Evolutionary conservation across 2,329 filamentous ascomycete species (phyloP).

Genomic region (Hirsutella thompsonii): DNA sequence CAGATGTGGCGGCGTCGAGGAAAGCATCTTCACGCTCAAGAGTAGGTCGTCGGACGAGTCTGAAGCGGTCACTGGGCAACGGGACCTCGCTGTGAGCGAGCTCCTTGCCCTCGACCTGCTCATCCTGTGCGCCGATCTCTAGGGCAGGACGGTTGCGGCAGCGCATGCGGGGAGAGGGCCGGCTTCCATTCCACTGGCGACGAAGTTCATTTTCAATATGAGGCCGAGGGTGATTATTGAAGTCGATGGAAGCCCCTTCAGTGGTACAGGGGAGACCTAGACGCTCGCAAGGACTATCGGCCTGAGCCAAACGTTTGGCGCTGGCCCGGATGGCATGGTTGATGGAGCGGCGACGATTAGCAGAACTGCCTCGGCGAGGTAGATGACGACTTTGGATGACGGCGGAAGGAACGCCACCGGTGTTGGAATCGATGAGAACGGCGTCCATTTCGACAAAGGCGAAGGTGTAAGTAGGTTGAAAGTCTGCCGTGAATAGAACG

Average conservation of each 20-base stretch:
- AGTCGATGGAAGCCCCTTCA: not conserved
- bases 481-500: too few relatives aligned
- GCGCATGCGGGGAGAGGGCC: conserved; percentile 2
- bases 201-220: conserved; percentile 6
- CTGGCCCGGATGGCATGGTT: conserved; percentile 18
- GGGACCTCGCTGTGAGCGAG: conserved; percentile 21
- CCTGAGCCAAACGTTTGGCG: conserved; percentile 16
- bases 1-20: conserved; percentile 24
- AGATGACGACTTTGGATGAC: conserved; percentile 2
- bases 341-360: conserved; percentile 9
- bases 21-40: conserved; percentile 35
- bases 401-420: not conserved
- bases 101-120: conserved; percentile 18
- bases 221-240: not conserved
- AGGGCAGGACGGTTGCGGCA: not conserved
- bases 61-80: conserved; percentile 22
- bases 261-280: conserved; percentile 6
- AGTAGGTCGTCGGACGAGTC: conserved; percentile 22
- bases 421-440: not conserved
- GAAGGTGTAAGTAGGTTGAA: too few relatives aligned
- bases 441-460: too few relatives aligned
- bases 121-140: conserved; percentile 4
- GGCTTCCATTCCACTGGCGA: conserved; percentile 1
- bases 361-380: conserved; percentile 2
- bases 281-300: conserved; percentile 3